Percentiles rank a stretch among this genome's conserved stretches.
Conservation (phyloP, 176 grass and related monocot species). For the Ampelocalamus luodianensis region DNA sequence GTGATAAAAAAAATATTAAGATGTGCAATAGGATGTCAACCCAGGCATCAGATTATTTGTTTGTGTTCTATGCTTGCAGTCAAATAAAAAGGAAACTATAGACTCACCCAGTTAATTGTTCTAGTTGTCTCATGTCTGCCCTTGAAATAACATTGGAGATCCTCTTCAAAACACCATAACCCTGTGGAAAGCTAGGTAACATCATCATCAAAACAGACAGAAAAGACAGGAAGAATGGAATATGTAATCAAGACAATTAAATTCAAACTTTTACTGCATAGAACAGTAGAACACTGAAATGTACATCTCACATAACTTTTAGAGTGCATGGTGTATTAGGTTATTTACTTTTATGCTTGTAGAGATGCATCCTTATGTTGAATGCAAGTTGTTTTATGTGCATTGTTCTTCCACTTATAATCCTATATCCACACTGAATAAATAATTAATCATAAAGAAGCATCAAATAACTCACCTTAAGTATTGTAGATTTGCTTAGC, state of each 20-base stretch:
- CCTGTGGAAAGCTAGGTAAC: slow-evolving; percentile 53
- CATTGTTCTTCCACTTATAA: slow-evolving; percentile 13
- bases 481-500: slow-evolving; percentile 93
- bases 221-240: slow-evolving; percentile 28
- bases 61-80: background rate
- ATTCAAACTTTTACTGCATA: slow-evolving; percentile 24
- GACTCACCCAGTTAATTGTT: slow-evolving; percentile 86
- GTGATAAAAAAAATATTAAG: slow-evolving; percentile 14
- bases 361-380: background rate
- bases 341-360: background rate
- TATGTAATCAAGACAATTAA: slow-evolving; percentile 21
- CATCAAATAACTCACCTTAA: slow-evolving; percentile 65
- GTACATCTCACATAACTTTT: background rate
- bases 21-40: slow-evolving; percentile 12
- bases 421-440: slow-evolving; percentile 19
- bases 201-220: slow-evolving; percentile 39
- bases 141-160: slow-evolving; percentile 81
- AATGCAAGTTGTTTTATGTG: slow-evolving; percentile 30
- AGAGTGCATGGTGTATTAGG: background rate
- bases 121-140: slow-evolving; percentile 66
- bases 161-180: slow-evolving; percentile 88
- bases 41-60: background rate
- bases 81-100: slow-evolving; percentile 30
- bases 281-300: background rate
- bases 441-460: slow-evolving; percentile 25